Conservation (phyloP, 345 rosid genomes). For the Gossypium bickii region DNA sequence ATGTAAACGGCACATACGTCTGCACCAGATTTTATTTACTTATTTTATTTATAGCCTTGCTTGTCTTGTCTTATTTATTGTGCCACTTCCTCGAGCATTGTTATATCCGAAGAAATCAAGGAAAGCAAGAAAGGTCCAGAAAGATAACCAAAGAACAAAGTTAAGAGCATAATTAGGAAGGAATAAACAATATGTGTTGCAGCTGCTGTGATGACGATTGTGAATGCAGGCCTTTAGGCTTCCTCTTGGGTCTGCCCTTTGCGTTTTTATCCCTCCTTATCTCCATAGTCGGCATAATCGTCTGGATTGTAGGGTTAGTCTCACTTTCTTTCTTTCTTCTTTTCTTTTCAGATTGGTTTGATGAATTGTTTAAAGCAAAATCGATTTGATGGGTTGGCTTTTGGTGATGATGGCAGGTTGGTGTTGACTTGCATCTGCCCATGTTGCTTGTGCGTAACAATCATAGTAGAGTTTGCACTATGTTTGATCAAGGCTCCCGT, state of each 20-base stretch:
- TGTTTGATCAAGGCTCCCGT: conserved; percentile 62
- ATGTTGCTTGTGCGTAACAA: conserved; percentile 55
- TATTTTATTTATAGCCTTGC: not conserved
- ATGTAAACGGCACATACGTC: conserved; percentile 12
- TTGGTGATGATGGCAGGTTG: conserved; percentile 33
- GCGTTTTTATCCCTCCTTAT: conserved; percentile 54
- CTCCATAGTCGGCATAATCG: conserved; percentile 45
- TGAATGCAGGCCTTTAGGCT: conserved; percentile 61
- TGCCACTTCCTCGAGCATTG: not conserved
- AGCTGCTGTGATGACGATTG: conserved; percentile 42
- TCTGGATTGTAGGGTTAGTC: conserved; percentile 60
- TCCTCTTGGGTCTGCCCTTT: conserved; percentile 62
- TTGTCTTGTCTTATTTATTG: not conserved
- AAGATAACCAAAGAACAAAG: not conserved
- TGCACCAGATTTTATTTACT: not conserved
- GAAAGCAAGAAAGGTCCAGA: not conserved
- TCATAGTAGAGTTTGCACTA: conserved; percentile 53
- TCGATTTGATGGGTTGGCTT: not conserved
- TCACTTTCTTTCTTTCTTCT: not conserved
- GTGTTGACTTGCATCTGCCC: conserved; percentile 56
- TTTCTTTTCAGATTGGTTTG: not conserved
- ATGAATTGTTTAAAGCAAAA: not conserved
- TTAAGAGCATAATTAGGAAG: not conserved
- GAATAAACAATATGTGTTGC: conserved; percentile 30
- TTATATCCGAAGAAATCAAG: not conserved